phyloP scores from a whole-genome alignment of 306 rosid species.

The Fagus crenata region DNA sequence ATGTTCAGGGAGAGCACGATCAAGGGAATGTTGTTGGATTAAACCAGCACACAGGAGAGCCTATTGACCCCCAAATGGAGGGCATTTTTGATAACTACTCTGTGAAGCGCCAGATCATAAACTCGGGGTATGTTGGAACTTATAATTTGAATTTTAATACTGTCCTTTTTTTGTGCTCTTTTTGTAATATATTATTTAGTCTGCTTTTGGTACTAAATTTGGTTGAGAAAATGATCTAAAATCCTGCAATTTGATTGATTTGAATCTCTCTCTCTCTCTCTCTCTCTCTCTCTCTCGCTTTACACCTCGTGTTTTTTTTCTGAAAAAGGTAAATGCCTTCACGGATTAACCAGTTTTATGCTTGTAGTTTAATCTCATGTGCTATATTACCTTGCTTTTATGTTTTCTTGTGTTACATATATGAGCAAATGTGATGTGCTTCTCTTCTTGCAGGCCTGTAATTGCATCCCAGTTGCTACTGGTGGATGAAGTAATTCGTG shows the following conservation, averaged over 20 bases:
- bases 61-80: slow-evolving; percentile 89
- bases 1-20: slow-evolving; percentile 90
- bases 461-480: slow-evolving; percentile 85
- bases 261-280: too few species aligned
- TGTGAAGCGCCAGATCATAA: slow-evolving; percentile 90
- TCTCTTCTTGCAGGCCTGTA: slow-evolving; percentile 69
- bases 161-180: neutral
- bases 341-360: too few species aligned
- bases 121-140: slow-evolving; percentile 69
- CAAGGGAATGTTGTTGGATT: slow-evolving; percentile 78
- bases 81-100: slow-evolving; percentile 94
- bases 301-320: neutral
- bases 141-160: neutral
- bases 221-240: neutral
- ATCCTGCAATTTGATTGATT: neutral
- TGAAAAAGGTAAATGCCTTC: too few species aligned
- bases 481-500: slow-evolving; percentile 98
- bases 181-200: neutral
- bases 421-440: neutral
- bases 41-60: slow-evolving; percentile 86
- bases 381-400: neutral
- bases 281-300: neutral
- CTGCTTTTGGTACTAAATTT: neutral
- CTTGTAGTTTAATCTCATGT: too few species aligned
- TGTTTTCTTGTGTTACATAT: neutral